These are phyloP conservation scores for Pseudevernia furfuracea DNA, from an alignment of 495 filamentous ascomycete genomes.

Conservation along the genomic window DNA sequence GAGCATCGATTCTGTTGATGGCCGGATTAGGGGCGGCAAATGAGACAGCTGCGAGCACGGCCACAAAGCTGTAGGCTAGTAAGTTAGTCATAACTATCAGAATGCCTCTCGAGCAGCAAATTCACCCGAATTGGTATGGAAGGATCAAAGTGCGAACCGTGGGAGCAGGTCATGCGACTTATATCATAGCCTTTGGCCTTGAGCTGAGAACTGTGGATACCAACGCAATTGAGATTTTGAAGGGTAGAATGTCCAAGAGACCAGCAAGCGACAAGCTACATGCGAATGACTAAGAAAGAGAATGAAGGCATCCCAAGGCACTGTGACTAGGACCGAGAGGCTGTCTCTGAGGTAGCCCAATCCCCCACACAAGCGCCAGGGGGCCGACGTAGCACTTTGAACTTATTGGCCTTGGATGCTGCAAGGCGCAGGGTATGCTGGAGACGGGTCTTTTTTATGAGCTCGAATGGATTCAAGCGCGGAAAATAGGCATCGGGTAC, in stretches of 20 bases:
- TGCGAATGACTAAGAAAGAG: not conserved
- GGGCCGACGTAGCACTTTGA: not conserved
- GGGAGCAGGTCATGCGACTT: not conserved
- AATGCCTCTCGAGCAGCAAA: not conserved
- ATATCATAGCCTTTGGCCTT: not conserved
- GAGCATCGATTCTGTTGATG: too few species aligned
- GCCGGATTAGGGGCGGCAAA: not conserved
- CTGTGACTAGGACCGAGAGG: not conserved
- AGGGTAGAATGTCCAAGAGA: not conserved
- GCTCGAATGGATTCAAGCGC: not conserved
- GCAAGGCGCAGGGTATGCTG: not conserved
- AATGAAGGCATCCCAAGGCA: not conserved
- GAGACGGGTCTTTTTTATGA: not conserved
- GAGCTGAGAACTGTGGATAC: not conserved
- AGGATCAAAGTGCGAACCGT: not conserved
- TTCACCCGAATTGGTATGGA: not conserved
- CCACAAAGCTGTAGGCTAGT: not conserved
- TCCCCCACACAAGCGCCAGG: not conserved
- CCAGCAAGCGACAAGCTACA: slow-evolving; percentile 7
- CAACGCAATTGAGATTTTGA: not conserved
- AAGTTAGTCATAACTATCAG: not conserved
- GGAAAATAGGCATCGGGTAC: not conserved
- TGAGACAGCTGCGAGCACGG: not conserved
- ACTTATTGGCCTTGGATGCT: not conserved
- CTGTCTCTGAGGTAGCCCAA: not conserved